Base-by-base conservation (phyloP, 2,329 filamentous ascomycete species). In the Arachnomyces sp. region DNA sequence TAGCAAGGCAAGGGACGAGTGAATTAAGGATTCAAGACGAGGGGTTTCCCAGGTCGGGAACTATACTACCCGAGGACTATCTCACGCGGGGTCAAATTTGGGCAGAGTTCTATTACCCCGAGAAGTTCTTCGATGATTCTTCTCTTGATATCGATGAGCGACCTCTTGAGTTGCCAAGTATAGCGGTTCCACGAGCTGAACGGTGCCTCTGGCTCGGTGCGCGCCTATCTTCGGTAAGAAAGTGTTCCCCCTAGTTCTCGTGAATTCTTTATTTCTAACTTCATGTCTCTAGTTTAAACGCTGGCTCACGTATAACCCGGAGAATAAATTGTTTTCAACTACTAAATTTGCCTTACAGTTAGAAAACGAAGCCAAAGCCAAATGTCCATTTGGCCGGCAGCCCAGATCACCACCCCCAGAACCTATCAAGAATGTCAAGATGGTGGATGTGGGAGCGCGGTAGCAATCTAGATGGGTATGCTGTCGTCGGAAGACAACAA, bases 31-130 rank as follows among this genome's bases (percentile, higher is more conserved):
- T 64, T 46, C 63, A 65, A 44, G 44, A 52, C 43, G 42, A 56
- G 30, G 42, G 54, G 0, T 74, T 77, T 45, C 68, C 71, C 14
- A 42, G 49, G 28, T 49, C 57, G 28, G 59, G 65, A n/a, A 57
- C 63, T 39, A 58, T 50, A 36, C 50, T 81, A 1, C 70, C 73
- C 0, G 77, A 81, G 46, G 77, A 81, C 46, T 79, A 73, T 46
- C 51, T 69, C 1, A 69, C 79, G 6, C 67, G 74, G 16, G 77
- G 77, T 1, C 63, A 73, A 42, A 53, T 73, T 16, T 77, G 73
- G 70, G 70, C 66, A 37, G 62, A 71, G 43, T 32, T 50, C 0
- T 69, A 66, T 39, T 74, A 72, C 43, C 70, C 71, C 0, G 45
- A 62, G 1, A 56, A 60, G 3, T 79, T 74, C 60, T 79, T 80